phyloP scores from a whole-genome alignment of 768 basidiomycete species.

The Leucocoprinus leucothites region DNA sequence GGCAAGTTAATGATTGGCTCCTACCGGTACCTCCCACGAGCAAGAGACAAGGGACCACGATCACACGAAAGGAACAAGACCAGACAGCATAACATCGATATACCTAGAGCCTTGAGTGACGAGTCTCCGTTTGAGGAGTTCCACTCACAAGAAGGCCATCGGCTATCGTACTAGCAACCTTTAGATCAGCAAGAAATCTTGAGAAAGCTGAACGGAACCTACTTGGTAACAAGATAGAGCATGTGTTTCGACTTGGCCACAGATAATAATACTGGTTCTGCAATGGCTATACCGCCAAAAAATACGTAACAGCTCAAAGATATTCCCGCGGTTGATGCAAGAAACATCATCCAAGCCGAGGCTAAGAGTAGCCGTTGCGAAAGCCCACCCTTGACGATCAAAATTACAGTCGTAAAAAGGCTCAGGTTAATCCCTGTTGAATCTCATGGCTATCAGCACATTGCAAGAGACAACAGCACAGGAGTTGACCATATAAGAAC shows the following conservation, averaged over 20 bases:
- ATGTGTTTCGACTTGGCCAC: conserved; percentile 29
- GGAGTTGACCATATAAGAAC: conserved; percentile 1
- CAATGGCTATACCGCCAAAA: conserved; percentile 19
- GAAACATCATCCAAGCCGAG: no score
- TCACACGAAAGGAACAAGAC: conserved; percentile 26
- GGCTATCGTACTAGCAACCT: conserved; percentile 9
- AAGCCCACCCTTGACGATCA: no score
- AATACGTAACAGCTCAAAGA: conserved; percentile 18
- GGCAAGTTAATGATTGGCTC: background rate
- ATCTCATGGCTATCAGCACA: no score
- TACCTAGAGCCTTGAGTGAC: conserved; percentile 11
- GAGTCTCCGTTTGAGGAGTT: background rate
- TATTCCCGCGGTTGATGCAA: no score
- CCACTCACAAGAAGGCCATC: conserved; percentile 13
- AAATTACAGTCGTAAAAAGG: no score
- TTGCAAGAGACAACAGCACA: no score
- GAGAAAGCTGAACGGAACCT: conserved; percentile 9
- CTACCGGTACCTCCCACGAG: conserved; percentile 30
- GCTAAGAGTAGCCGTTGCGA: no score
- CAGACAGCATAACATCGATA: conserved; percentile 38
- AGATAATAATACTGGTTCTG: conserved; percentile 15
- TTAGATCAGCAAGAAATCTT: background rate
- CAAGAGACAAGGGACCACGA: conserved; percentile 24
- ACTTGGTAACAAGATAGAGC: conserved; percentile 38
- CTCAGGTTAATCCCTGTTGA: conserved; percentile 22